Percentiles rank a stretch among this genome's conserved stretches.
These are phyloP conservation scores for Aspergillus flavus DNA, from an alignment of 2,329 filamentous ascomycete genomes.

Conservation along the genomic window DNA sequence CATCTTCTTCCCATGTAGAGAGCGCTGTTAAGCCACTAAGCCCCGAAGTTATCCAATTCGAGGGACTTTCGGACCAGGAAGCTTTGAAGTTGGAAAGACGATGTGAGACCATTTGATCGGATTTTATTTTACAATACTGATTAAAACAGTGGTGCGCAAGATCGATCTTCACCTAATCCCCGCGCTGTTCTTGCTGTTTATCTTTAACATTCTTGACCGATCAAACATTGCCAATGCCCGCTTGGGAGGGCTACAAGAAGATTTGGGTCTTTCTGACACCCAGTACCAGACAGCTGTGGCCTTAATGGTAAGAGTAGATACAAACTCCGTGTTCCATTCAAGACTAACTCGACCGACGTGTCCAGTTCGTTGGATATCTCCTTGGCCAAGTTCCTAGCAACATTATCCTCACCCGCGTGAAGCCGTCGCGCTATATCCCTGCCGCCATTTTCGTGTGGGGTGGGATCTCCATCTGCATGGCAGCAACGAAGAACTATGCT, in stretches of 20 bases:
- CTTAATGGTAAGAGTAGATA: constrained; percentile 56
- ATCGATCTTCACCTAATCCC: constrained; percentile 21
- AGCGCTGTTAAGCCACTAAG: constrained; percentile 1
- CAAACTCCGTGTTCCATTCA: too few species aligned
- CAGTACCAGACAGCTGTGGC: constrained; percentile 66
- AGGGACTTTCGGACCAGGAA: constrained; percentile 8
- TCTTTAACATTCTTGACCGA: constrained; percentile 55
- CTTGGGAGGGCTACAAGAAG: constrained; percentile 65
- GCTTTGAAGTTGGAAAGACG: constrained; percentile 1
- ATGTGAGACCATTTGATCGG: neutral
- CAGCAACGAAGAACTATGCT: constrained; percentile 28
- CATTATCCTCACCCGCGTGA: constrained; percentile 29
- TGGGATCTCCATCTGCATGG: constrained; percentile 39
- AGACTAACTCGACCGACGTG: neutral
- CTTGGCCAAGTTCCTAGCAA: constrained; percentile 51
- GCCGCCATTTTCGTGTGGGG: constrained; percentile 26
- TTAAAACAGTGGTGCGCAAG: constrained; percentile 17
- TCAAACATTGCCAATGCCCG: constrained; percentile 71
- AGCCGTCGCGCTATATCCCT: constrained; percentile 43
- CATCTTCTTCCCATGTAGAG: constrained; percentile 13
- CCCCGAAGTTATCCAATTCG: neutral
- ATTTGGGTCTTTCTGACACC: constrained; percentile 58
- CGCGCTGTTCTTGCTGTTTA: constrained; percentile 20
- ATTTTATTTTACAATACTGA: neutral
- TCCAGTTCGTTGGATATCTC: constrained; percentile 46